Base-by-base conservation (phyloP, 2,329 filamentous ascomycete genomes). In the Aspergillus chevalieri region DNA sequence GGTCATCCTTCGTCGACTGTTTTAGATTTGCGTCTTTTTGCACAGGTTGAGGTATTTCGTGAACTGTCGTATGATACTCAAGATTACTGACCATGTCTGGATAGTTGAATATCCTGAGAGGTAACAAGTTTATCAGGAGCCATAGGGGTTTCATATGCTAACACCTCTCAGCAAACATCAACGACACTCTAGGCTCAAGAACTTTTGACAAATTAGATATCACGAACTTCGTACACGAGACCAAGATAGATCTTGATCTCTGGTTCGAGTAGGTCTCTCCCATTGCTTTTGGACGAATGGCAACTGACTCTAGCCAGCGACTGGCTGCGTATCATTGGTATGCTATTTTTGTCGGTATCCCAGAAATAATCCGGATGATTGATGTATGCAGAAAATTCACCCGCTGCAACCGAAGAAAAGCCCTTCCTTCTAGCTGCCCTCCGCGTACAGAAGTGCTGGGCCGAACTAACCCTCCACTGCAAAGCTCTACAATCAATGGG, bases 381-480 rank as follows among this genome's bases (percentile, higher is more conserved):
- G 1, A 15, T 5, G 21, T 4, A 36, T 4, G 48, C 57, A 64
- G 63, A 57, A 53, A 61, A 47, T 52, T 71, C 55, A 49, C 57
- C 48, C 10, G 38, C 62, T 1, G 54, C 61, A 14, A 54, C 58
- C 38, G 47, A 61, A 21, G 70, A 74, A 39, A 63, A 61, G 28
- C 65, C 68, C 1, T 71, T 67, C 46, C 60, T 76, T 1, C 52
- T 73, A 0, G 62, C 75, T 4, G 79, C 79, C 17, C 61, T 81
- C 1, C 68, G 70, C 2, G 73, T 81, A 0, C 78, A 81, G 54
- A 72, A 73, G 50, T 76, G 76, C 53, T 81, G 78, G 78, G 73
- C 76, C 1, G 69, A 77, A 14, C 74, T 77, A 41, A 79, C 78
- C 57, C 69, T 78, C 1, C 66, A 78, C 49, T 75, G 78, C 43